These are phyloP conservation scores for Voacanga thouarsii DNA, from an alignment of 257 asterid genomes.

Conservation along the genomic window DNA sequence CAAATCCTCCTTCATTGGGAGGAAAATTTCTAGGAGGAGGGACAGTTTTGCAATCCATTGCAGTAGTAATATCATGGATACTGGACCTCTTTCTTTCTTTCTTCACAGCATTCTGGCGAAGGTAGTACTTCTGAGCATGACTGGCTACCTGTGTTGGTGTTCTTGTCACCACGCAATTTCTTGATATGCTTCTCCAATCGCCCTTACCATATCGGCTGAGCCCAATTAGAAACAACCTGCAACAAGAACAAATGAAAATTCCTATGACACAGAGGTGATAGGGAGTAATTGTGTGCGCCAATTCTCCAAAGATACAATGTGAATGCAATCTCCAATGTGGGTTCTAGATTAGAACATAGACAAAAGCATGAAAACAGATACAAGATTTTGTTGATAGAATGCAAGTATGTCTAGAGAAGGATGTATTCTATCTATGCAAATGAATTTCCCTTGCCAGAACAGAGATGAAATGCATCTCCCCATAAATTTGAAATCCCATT, in stretches of 20 bases:
- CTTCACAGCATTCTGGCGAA: constrained; percentile 66
- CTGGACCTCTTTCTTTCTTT: constrained; percentile 83
- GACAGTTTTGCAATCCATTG: constrained; percentile 43
- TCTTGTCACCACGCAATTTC: constrained; percentile 81
- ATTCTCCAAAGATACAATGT: neutral
- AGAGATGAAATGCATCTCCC: neutral
- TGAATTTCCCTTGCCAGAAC: neutral
- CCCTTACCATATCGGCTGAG: constrained; percentile 76
- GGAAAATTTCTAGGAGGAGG: constrained; percentile 53
- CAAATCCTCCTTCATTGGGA: constrained; percentile 36
- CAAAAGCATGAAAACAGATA: no score
- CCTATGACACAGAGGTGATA: neutral
- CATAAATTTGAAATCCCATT: neutral
- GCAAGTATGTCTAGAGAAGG: neutral
- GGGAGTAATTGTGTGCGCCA: neutral
- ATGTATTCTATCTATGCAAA: neutral
- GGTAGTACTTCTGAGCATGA: constrained; percentile 85
- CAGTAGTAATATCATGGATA: constrained; percentile 82
- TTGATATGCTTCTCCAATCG: constrained; percentile 96
- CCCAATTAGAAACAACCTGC: constrained; percentile 66
- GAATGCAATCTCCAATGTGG: neutral
- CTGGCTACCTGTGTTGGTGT: constrained; percentile 96
- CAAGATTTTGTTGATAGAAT: neutral
- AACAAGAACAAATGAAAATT: neutral
- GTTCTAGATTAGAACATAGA: no score